phyloP scores from a whole-genome alignment of 2,329 filamentous ascomycete genomes.

The Orbilia ellipsospora region DNA sequence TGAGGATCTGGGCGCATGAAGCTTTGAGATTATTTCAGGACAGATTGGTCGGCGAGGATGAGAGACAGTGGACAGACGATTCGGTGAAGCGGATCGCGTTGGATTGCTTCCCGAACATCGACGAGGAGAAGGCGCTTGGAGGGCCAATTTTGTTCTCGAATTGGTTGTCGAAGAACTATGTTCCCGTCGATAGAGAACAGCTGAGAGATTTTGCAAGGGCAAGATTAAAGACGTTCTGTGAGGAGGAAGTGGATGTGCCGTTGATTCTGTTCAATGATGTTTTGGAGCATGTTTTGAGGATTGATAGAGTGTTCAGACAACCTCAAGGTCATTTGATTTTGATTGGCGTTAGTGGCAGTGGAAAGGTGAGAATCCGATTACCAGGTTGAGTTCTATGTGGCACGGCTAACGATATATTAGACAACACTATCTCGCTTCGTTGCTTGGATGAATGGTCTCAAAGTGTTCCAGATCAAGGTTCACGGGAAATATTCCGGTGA shows the following conservation, averaged over 20 bases:
- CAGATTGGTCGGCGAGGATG: slow-evolving; percentile 91
- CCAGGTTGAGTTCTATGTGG: no score
- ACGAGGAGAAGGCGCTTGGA: slow-evolving; percentile 86
- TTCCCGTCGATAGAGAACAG: slow-evolving; percentile 94
- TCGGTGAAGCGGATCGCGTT: slow-evolving; percentile 85
- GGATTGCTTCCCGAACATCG: slow-evolving; percentile 94
- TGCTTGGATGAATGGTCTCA: slow-evolving; percentile 99
- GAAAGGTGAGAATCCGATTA: slow-evolving; percentile 69
- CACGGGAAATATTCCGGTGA: slow-evolving; percentile 98
- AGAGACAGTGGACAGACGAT: slow-evolving; percentile 94
- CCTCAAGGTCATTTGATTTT: slow-evolving; percentile 98
- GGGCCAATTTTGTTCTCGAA: slow-evolving; percentile 98
- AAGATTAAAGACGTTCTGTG: slow-evolving; percentile 95
- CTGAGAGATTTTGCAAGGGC: slow-evolving; percentile 98
- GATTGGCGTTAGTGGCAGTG: slow-evolving; percentile 97
- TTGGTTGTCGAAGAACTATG: slow-evolving; percentile 98
- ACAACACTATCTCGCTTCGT: slow-evolving; percentile 98
- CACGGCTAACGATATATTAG: slow-evolving; percentile 56
- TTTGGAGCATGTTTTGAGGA: slow-evolving; percentile 95
- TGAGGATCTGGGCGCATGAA: slow-evolving; percentile 98
- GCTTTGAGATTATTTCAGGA: slow-evolving; percentile 96
- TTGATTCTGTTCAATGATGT: slow-evolving; percentile 99
- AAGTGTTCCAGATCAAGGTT: slow-evolving; percentile 99
- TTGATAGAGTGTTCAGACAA: slow-evolving; percentile 97
- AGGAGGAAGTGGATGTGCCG: slow-evolving; percentile 98